A percentile compares a stretch with the other conserved stretches of the same genome.
Evolutionary conservation across 2,329 filamentous ascomycete species (phyloP).

Genomic region (Phyllosticta citribraziliensis): DNA sequence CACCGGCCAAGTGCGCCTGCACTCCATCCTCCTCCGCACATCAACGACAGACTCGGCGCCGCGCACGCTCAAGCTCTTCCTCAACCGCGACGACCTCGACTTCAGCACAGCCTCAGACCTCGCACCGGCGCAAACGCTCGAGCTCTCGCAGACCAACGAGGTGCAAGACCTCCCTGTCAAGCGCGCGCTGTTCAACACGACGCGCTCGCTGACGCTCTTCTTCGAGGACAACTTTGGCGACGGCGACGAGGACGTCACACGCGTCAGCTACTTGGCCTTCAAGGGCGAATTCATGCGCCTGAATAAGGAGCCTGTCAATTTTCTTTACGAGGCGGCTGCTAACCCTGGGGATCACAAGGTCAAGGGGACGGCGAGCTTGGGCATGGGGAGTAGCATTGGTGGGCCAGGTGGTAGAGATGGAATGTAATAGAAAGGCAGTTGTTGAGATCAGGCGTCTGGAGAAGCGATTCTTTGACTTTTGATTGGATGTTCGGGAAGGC

Average conservation of each 20-base stretch:
- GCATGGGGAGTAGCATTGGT: constrained; percentile 22
- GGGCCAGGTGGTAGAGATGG: constrained; percentile 8
- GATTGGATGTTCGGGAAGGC: no score
- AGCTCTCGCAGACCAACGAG: constrained; percentile 67
- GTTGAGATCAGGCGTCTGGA: no score
- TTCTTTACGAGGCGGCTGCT: constrained; percentile 87
- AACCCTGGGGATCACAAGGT: constrained; percentile 77
- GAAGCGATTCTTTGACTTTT: no score
- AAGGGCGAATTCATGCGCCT: constrained; percentile 88
- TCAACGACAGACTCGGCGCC: constrained; percentile 63
- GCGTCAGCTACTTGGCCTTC: constrained; percentile 78
- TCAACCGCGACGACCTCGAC: constrained; percentile 81
- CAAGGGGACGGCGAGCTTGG: constrained; percentile 29
- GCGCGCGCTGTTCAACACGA: constrained; percentile 78
- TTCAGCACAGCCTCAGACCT: constrained; percentile 66
- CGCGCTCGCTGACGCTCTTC: constrained; percentile 75
- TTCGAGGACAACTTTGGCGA: constrained; percentile 78
- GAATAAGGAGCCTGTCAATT: constrained; percentile 71
- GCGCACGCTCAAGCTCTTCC: constrained; percentile 73
- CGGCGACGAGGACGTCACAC: constrained; percentile 62
- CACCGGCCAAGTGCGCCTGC: constrained; percentile 85
- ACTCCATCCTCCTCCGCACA: constrained; percentile 77
- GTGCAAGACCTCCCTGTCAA: constrained; percentile 82
- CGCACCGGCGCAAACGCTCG: constrained; percentile 62
- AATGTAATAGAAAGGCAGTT: neutral